phyloP scores from a whole-genome alignment of 768 basidiomycete species.

The Suillus subalutaceus region DNA sequence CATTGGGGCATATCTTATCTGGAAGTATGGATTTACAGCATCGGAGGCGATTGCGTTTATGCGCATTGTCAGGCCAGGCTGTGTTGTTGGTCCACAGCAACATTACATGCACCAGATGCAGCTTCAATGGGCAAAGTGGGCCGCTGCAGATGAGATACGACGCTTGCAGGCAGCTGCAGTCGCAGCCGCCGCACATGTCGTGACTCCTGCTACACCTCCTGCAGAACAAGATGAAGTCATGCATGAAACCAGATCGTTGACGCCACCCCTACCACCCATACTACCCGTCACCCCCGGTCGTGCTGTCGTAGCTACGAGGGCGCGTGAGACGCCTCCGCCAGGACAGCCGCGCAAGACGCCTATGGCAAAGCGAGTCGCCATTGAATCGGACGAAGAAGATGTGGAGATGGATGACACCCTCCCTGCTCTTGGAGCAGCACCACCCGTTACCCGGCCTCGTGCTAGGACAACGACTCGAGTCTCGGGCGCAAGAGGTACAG shows the following conservation, averaged over 20 bases:
- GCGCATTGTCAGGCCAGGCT: slow-evolving; percentile 95
- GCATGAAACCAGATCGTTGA: slow-evolving; percentile 46
- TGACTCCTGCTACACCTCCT: slow-evolving; percentile 80
- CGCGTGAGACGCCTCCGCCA: slow-evolving; percentile 72
- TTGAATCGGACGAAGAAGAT: slow-evolving; percentile 64
- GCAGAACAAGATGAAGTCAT: slow-evolving; percentile 74
- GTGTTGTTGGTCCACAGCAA: slow-evolving; percentile 90
- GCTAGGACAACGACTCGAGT: slow-evolving; percentile 41
- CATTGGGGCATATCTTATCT: slow-evolving; percentile 97
- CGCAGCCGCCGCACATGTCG: slow-evolving; percentile 45
- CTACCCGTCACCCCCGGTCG: slow-evolving; percentile 84
- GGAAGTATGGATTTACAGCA: slow-evolving; percentile 98
- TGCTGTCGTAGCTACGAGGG: slow-evolving; percentile 68
- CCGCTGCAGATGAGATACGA: slow-evolving; percentile 80
- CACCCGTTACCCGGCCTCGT: slow-evolving; percentile 39
- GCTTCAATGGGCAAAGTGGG: slow-evolving; percentile 92
- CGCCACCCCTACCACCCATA: slow-evolving; percentile 27
- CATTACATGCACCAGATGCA: slow-evolving; percentile 97
- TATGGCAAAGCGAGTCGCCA: slow-evolving; percentile 66
- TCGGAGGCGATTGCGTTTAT: slow-evolving; percentile 97
- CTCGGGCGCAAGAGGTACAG: slow-evolving; percentile 51
- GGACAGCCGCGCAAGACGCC: slow-evolving; percentile 91
- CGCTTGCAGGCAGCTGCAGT: slow-evolving; percentile 44
- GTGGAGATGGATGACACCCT: slow-evolving; percentile 61
- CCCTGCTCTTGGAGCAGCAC: slow-evolving; percentile 60